These are phyloP conservation scores for Neurospora pannonica DNA, from an alignment of 495 filamentous ascomycete species.

Conservation along the genomic window DNA sequence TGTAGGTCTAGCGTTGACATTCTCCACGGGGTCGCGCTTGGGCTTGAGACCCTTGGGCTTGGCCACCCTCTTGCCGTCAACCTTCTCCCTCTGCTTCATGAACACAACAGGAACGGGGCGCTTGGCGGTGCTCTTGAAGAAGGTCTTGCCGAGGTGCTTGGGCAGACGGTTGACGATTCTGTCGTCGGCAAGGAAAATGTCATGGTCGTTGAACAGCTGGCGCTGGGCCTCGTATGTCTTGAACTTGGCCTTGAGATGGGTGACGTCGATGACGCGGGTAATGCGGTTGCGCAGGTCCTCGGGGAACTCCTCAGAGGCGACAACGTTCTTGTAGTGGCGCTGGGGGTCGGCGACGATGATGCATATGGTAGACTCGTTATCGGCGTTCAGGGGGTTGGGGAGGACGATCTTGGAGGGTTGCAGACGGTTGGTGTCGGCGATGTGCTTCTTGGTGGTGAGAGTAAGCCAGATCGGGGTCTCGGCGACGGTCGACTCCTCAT, in stretches of 20 bases:
- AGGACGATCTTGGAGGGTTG: conserved; percentile 57
- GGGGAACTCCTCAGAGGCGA: conserved; percentile 68
- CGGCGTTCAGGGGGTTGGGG: conserved; percentile 61
- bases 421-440: conserved; percentile 34
- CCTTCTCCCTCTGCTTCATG: conserved; percentile 49
- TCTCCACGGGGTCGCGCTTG: conserved; percentile 24
- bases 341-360: conserved; percentile 68
- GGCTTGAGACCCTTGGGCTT: conserved; percentile 38
- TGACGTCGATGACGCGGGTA: conserved; percentile 68
- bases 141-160: conserved; percentile 69
- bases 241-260: conserved; percentile 78
- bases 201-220: conserved; percentile 71
- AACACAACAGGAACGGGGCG: conserved; percentile 79
- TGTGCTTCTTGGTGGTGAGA: conserved; percentile 80
- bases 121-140: conserved; percentile 71
- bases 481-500: conserved; percentile 38
- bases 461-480: conserved; percentile 67
- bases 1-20: conserved; percentile 32
- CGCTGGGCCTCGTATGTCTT: conserved; percentile 76
- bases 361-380: conserved; percentile 57
- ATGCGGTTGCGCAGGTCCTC: conserved; percentile 60
- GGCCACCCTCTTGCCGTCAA: conserved; percentile 57
- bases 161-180: conserved; percentile 71
- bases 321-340: conserved; percentile 78
- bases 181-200: conserved; percentile 83